These are phyloP conservation scores for Hordeum vulgare DNA, from an alignment of 176 grass and related monocot genomes.

Conservation along the genomic window DNA sequence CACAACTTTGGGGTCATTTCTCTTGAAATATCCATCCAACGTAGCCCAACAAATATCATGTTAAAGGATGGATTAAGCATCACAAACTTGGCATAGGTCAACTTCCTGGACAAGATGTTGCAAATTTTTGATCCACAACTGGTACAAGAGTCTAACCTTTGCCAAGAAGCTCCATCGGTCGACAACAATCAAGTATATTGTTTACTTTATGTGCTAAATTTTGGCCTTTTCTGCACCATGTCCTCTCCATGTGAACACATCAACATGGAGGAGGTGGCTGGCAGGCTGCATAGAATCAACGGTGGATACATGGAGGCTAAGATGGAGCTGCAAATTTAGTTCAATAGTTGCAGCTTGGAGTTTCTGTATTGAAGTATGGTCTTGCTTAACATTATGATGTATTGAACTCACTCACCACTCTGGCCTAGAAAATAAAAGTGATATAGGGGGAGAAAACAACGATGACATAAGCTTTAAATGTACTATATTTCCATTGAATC, in stretches of 20 bases:
- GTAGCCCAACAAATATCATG: background rate
- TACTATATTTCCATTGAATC: too few species aligned
- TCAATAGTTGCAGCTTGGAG: too few species aligned
- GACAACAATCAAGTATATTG: background rate
- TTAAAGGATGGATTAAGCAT: background rate
- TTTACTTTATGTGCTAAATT: background rate
- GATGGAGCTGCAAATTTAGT: too few species aligned
- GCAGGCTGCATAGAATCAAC: background rate
- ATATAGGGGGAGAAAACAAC: too few species aligned
- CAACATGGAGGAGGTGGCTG: background rate
- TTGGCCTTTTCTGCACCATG: background rate
- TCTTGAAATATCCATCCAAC: too few species aligned
- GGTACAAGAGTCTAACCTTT: background rate
- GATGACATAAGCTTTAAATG: too few species aligned
- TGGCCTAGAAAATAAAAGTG: too few species aligned
- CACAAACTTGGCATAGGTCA: background rate
- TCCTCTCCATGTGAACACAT: background rate
- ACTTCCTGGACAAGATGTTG: background rate
- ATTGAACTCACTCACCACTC: too few species aligned
- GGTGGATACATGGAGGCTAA: too few species aligned
- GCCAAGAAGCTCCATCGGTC: background rate
- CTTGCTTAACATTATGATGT: too few species aligned
- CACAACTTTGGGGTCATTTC: too few species aligned
- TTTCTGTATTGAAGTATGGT: too few species aligned
- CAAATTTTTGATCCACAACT: background rate